Evolutionary conservation across 179 eudicot species (phyloP).

Genomic region (Silene noctiflora): DNA sequence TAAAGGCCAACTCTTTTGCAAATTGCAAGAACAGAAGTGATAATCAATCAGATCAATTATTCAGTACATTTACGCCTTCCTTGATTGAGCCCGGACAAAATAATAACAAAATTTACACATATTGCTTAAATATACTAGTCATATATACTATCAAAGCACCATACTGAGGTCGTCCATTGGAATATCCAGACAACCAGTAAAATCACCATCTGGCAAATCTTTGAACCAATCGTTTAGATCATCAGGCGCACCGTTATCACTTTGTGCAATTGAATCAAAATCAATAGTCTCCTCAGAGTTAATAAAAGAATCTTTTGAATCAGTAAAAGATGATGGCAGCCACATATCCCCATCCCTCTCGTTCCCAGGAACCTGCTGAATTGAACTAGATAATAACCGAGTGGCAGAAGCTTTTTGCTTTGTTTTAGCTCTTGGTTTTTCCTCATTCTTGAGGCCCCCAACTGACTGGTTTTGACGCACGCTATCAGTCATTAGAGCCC

Average conservation of each 20-base stretch:
- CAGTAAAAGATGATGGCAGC: constrained; percentile 23
- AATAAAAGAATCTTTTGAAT: constrained; percentile 19
- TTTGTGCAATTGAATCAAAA: constrained; percentile 39
- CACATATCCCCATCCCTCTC: constrained; percentile 8
- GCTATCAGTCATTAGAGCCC: constrained; percentile 12
- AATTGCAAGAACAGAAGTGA: background rate
- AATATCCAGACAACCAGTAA: constrained; percentile 39
- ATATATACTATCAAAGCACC: constrained; percentile 13
- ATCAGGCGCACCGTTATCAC: constrained; percentile 30
- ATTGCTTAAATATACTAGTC: constrained; percentile 17
- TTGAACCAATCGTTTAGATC: constrained; percentile 40
- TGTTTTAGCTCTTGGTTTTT: constrained; percentile 27
- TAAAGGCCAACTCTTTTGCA: background rate
- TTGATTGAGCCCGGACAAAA: background rate
- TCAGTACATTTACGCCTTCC: constrained; percentile 2
- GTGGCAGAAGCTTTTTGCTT: constrained; percentile 24
- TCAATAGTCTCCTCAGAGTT: constrained; percentile 37
- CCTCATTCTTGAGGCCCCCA: constrained; percentile 27
- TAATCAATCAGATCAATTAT: constrained; percentile 1
- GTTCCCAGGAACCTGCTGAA: constrained; percentile 21
- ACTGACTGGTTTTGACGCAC: constrained; percentile 19
- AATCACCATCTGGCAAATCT: constrained; percentile 42
- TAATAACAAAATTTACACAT: constrained; percentile 10
- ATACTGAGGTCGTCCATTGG: constrained; percentile 48
- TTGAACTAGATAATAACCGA: constrained; percentile 21